Percentiles rank a stretch among this genome's conserved stretches.
These are phyloP conservation scores for Gastrolobium villosum DNA, from an alignment of 306 rosid species.

Conservation along the genomic window DNA sequence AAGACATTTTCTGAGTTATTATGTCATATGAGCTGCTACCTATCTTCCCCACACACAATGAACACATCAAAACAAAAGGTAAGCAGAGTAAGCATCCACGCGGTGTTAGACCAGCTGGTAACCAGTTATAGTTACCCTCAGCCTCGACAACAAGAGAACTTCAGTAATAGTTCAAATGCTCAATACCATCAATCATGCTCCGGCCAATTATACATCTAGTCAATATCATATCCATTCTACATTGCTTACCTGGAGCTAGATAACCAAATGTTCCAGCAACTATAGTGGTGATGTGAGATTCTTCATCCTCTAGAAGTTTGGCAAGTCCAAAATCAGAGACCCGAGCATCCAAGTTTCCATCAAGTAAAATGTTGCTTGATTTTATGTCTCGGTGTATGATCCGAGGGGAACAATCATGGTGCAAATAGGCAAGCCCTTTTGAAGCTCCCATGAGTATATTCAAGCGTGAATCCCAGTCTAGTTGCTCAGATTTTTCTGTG, in stretches of 20 bases:
- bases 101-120: constrained; percentile 33
- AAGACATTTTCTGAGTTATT: constrained; percentile 26
- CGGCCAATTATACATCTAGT: constrained; percentile 25
- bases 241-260: constrained; percentile 91
- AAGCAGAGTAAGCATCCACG: constrained; percentile 17
- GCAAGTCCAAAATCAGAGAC: constrained; percentile 99
- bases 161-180: constrained; percentile 35
- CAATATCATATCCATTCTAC: constrained; percentile 33
- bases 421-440: constrained; percentile 98
- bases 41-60: neutral
- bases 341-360: constrained; percentile 93
- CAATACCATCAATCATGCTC: constrained; percentile 36
- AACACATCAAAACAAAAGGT: constrained; percentile 31
- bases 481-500: constrained; percentile 88
- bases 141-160: constrained; percentile 26
- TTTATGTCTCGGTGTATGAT: constrained; percentile 97
- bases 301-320: constrained; percentile 94
- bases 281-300: constrained; percentile 94
- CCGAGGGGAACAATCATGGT: constrained; percentile 98
- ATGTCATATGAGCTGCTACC: constrained; percentile 16
- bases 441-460: constrained; percentile 98
- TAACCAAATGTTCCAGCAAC: constrained; percentile 99
- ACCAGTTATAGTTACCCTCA: constrained; percentile 20
- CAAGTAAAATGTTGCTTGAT: constrained; percentile 96
- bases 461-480: constrained; percentile 98